Conservation (phyloP, 208 protist species). For the Wallacemonas sp. region DNA sequence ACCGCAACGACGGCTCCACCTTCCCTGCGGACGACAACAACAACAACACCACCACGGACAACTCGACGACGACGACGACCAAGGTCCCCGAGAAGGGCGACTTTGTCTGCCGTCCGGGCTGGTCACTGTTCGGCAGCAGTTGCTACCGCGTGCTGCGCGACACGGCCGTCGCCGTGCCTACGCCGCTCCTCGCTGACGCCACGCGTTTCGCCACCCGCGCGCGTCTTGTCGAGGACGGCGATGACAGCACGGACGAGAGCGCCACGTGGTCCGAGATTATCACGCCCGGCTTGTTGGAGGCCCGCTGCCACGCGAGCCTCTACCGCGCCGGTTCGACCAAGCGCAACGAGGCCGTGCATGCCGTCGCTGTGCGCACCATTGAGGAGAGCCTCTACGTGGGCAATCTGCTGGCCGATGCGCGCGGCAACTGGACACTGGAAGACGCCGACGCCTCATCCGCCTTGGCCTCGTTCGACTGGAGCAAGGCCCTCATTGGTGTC, state of each 20-base stretch:
- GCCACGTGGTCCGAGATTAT: slow-evolving; percentile 9
- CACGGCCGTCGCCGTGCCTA: no score
- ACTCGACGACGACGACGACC: slow-evolving; percentile 31
- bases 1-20: slow-evolving; percentile 66
- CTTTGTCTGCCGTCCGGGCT: slow-evolving; percentile 7
- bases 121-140: slow-evolving; percentile 22
- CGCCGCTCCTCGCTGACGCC: not conserved
- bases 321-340: slow-evolving; percentile 22
- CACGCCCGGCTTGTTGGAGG: slow-evolving; percentile 45
- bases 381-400: slow-evolving; percentile 62
- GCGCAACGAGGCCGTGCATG: slow-evolving; percentile 32
- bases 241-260: not conserved
- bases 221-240: not conserved
- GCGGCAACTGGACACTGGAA: slow-evolving; percentile 1
- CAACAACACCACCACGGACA: slow-evolving; percentile 11
- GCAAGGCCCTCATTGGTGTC: slow-evolving; percentile 47
- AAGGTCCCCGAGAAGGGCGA: not conserved
- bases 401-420: slow-evolving; percentile 24
- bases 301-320: slow-evolving; percentile 38
- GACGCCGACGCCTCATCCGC: not conserved
- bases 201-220: not conserved
- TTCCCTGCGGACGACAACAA: slow-evolving; percentile 13
- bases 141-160: slow-evolving; percentile 41
- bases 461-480: not conserved
- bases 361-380: slow-evolving; percentile 32